Percentiles rank a stretch among this genome's conserved stretches.
Evolutionary conservation across 2,329 filamentous ascomycete species (phyloP).

Genomic region (Pseudofabraea citricarpa): DNA sequence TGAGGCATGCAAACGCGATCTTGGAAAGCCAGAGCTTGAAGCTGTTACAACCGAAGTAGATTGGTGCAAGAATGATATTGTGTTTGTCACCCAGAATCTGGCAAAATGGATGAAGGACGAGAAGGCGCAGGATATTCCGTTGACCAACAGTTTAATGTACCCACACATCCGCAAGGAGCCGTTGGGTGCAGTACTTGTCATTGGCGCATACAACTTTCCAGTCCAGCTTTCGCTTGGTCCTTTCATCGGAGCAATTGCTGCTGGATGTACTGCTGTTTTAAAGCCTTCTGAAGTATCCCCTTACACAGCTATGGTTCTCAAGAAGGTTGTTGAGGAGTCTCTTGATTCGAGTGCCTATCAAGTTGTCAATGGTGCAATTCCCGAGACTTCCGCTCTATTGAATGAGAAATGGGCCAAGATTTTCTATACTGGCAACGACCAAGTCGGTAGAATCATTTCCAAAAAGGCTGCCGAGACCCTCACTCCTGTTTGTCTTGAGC

Average conservation of each 20-base stretch:
- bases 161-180: slow-evolving; percentile 84
- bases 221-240: slow-evolving; percentile 75
- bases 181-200: slow-evolving; percentile 75
- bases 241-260: slow-evolving; percentile 83
- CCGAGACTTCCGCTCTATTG: slow-evolving; percentile 76
- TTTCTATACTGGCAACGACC: slow-evolving; percentile 82
- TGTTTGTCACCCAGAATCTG: slow-evolving; percentile 73
- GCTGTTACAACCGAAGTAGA: slow-evolving; percentile 68
- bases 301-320: slow-evolving; percentile 69
- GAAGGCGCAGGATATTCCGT: slow-evolving; percentile 61
- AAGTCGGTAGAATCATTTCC: slow-evolving; percentile 80
- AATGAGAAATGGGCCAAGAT: slow-evolving; percentile 97
- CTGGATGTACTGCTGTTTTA: slow-evolving; percentile 82
- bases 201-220: slow-evolving; percentile 93
- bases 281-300: slow-evolving; percentile 88
- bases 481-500: slow-evolving; percentile 83
- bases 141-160: slow-evolving; percentile 63
- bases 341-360: slow-evolving; percentile 75
- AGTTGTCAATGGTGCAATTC: slow-evolving; percentile 74
- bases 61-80: slow-evolving; percentile 76
- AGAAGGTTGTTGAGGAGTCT: slow-evolving; percentile 69
- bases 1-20: slow-evolving; percentile 71
- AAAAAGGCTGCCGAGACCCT: slow-evolving; percentile 85
- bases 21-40: slow-evolving; percentile 76
- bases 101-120: slow-evolving; percentile 83